Percentiles rank a stretch among this genome's conserved stretches.
Evolutionary conservation across 75 land plant species (phyloP).

Genomic region (Picea glauca): DNA sequence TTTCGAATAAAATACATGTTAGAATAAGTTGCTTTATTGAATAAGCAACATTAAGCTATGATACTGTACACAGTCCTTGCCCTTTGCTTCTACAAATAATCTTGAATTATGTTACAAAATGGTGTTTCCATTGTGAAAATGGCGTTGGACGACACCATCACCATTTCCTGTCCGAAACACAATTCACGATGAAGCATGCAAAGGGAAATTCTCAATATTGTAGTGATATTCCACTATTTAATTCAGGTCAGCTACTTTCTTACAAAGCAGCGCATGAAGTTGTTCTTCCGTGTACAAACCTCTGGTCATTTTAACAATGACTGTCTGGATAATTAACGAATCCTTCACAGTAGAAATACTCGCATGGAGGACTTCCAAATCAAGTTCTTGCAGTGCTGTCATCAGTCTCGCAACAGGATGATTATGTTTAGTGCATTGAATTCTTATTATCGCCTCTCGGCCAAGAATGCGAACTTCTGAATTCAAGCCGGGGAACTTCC

Average conservation of each 20-base stretch:
- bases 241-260: constrained; percentile 27
- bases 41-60: constrained; percentile 7
- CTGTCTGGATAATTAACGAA: constrained; percentile 65
- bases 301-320: constrained; percentile 61
- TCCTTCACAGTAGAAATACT: constrained; percentile 75
- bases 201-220: not conserved
- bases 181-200: not conserved
- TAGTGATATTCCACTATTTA: not conserved
- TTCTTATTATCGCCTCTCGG: constrained; percentile 69
- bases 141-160: not conserved
- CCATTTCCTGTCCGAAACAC: not conserved
- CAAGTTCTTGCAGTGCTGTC: constrained; percentile 70
- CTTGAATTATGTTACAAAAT: not conserved
- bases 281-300: constrained; percentile 47
- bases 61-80: not conserved
- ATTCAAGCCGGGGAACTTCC: constrained; percentile 34
- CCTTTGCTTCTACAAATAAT: not conserved
- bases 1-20: constrained; percentile 4
- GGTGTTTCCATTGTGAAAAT: not conserved
- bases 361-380: constrained; percentile 67
- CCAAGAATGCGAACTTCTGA: constrained; percentile 67
- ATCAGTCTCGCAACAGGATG: constrained; percentile 75
- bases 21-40: constrained; percentile 2
- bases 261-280: constrained; percentile 27
- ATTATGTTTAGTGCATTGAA: constrained; percentile 52